These are phyloP conservation scores for Adansonia rubrostipa DNA, from an alignment of 441 rosid species.

Conservation along the genomic window DNA sequence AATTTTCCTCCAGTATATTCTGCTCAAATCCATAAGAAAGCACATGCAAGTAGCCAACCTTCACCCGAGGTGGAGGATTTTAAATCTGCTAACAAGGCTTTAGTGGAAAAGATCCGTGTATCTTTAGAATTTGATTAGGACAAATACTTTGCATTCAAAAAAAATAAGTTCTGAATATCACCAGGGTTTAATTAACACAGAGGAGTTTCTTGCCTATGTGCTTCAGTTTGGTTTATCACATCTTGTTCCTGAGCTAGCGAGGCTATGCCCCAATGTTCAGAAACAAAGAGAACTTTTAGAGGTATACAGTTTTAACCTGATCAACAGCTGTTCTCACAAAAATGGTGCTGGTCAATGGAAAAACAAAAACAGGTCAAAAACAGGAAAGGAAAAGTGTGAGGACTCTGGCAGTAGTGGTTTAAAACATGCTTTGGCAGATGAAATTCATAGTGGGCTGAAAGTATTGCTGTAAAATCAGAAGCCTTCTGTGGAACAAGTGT, in stretches of 20 bases:
- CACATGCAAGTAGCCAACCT: conserved; percentile 27
- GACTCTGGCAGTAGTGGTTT: conserved; percentile 21
- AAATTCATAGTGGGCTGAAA: conserved; percentile 12
- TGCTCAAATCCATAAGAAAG: conserved; percentile 25
- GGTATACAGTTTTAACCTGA: conserved; percentile 37
- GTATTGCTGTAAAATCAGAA: conserved; percentile 27
- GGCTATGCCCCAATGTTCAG: conserved; percentile 44
- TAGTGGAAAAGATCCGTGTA: conserved; percentile 50
- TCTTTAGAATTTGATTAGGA: conserved; percentile 45
- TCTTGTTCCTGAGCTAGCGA: conserved; percentile 50
- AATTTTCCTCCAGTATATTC: conserved; percentile 39
- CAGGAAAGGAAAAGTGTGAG: conserved; percentile 48
- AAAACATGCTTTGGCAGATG: conserved; percentile 29
- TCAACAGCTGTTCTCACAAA: conserved; percentile 15
- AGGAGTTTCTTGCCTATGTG: conserved; percentile 48
- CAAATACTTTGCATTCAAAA: conserved; percentile 45
- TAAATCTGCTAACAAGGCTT: conserved; percentile 46
- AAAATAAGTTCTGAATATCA: conserved; percentile 43
- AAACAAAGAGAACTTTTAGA: conserved; percentile 53
- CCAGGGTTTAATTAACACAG: conserved; percentile 36
- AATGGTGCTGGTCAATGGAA: conserved; percentile 18
- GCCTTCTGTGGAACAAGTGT: conserved; percentile 25
- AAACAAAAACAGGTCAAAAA: conserved; percentile 32
- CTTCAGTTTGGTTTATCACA: conserved; percentile 49
- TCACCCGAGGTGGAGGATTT: conserved; percentile 40